Percentiles rank a stretch among this genome's conserved stretches.
These are phyloP conservation scores for Neurospora pannonica DNA, from an alignment of 495 filamentous ascomycete genomes.

Conservation along the genomic window DNA sequence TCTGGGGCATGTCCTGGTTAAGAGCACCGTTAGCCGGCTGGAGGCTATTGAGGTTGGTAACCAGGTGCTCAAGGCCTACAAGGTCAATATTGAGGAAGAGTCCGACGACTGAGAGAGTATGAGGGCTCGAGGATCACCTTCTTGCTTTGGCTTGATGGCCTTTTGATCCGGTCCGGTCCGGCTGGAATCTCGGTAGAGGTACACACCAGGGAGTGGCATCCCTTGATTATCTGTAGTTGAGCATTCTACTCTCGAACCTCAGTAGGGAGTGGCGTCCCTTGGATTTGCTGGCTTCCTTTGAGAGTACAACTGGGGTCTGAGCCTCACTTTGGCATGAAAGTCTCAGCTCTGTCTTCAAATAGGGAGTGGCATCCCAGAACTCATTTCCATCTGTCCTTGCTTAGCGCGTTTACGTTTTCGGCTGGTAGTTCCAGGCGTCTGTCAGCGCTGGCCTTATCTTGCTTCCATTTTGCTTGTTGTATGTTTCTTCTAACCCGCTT, in stretches of 20 bases:
- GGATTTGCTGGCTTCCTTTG: not conserved
- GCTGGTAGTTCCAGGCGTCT: not conserved
- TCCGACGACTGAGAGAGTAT: too few relatives aligned
- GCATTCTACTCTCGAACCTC: not conserved
- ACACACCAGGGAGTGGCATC: not conserved
- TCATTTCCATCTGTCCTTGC: not conserved
- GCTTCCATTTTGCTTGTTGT: not conserved
- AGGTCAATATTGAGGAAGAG: slow-evolving; percentile 5
- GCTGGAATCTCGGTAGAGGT: not conserved
- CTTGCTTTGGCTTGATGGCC: too few relatives aligned
- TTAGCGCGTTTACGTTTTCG: not conserved
- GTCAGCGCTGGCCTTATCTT: not conserved
- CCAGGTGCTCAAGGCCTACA: slow-evolving; percentile 10
- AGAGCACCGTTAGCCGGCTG: slow-evolving; percentile 10
- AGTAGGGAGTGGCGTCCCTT: not conserved
- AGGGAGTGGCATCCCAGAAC: not conserved
- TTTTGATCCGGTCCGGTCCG: too few relatives aligned
- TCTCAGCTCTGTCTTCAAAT: too few relatives aligned
- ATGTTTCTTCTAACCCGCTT: not conserved
- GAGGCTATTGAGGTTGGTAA: slow-evolving; percentile 15
- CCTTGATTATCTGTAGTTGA: not conserved
- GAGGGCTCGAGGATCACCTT: too few relatives aligned
- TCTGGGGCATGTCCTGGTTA: slow-evolving; percentile 17
- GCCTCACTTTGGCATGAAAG: too few relatives aligned
- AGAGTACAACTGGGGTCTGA: too few relatives aligned